Evolutionary conservation across 371 early-diverging fungal species (phyloP).

Genomic region (Mortierella sp.): DNA sequence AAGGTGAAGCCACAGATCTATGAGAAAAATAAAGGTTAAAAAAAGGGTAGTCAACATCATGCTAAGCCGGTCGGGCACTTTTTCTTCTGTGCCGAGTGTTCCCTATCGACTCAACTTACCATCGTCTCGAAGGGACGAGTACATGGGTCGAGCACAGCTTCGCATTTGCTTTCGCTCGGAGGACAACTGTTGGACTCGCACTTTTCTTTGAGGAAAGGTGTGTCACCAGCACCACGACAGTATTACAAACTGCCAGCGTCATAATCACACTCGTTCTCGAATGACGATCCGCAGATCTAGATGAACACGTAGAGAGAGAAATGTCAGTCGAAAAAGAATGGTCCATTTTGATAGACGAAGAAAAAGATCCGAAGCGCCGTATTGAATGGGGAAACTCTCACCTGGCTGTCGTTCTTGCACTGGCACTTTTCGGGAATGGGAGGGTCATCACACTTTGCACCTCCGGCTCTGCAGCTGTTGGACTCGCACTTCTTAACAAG

Average conservation of each 20-base stretch:
- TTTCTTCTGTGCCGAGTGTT: no score
- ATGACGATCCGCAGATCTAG: conserved; percentile 17
- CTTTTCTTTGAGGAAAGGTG: not conserved
- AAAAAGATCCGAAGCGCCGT: no score
- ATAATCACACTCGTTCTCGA: not conserved
- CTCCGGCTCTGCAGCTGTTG: not conserved
- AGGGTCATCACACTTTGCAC: not conserved
- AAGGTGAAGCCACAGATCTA: not conserved
- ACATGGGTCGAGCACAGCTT: not conserved
- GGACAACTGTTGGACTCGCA: conserved; percentile 8
- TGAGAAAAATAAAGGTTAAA: not conserved
- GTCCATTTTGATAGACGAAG: no score
- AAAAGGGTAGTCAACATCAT: not conserved
- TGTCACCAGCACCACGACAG: not conserved
- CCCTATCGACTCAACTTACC: no score
- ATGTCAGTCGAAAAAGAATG: no score
- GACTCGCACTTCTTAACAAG: conserved; percentile 1
- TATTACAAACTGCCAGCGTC: not conserved
- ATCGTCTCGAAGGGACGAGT: no score
- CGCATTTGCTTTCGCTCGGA: not conserved
- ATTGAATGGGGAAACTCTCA: not conserved
- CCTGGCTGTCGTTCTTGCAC: not conserved
- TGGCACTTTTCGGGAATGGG: not conserved
- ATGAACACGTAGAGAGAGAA: no score
- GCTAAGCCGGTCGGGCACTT: no score